A percentile compares a stretch with the other conserved stretches of the same genome.
phyloP scores from a whole-genome alignment of 805 yeast genomes.

The Jamesozyma piceae region DNA sequence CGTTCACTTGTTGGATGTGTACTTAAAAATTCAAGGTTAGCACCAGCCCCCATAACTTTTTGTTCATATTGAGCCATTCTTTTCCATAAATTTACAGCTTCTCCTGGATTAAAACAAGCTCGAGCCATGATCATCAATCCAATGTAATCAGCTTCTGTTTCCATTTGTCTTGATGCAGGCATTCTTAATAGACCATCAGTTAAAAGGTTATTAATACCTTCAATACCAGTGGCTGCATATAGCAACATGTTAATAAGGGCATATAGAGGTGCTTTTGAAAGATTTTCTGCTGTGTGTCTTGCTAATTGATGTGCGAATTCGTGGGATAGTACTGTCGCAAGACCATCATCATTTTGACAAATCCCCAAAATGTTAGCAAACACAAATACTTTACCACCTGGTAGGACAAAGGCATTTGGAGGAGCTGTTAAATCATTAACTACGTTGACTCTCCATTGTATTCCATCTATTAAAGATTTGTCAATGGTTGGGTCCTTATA shows the following conservation, averaged over 20 bases:
- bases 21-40: constrained; percentile 58
- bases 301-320: constrained; percentile 93
- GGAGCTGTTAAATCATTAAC: constrained; percentile 62
- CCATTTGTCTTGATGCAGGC: constrained; percentile 91
- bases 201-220: constrained; percentile 43
- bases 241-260: constrained; percentile 43
- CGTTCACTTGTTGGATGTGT: constrained; percentile 84
- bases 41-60: constrained; percentile 17
- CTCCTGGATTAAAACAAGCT: constrained; percentile 76
- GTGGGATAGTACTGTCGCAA: constrained; percentile 91
- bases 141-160: constrained; percentile 89
- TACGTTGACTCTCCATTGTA: constrained; percentile 71
- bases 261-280: constrained; percentile 69
- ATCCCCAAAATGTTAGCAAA: constrained; percentile 70
- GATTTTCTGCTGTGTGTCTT: constrained; percentile 77
- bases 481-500: constrained; percentile 33
- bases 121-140: constrained; percentile 87
- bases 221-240: constrained; percentile 54
- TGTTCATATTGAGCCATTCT: constrained; percentile 58
- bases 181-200: constrained; percentile 49
- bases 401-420: constrained; percentile 94
- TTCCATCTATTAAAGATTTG: constrained; percentile 23
- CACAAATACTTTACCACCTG: constrained; percentile 93
- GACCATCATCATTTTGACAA: constrained; percentile 74
- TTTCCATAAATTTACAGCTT: constrained; percentile 70